Percentiles rank a stretch among this genome's conserved stretches.
These are phyloP conservation scores for Calonectria multiphialidica DNA, from an alignment of 2,329 filamentous ascomycete genomes.

Conservation along the genomic window DNA sequence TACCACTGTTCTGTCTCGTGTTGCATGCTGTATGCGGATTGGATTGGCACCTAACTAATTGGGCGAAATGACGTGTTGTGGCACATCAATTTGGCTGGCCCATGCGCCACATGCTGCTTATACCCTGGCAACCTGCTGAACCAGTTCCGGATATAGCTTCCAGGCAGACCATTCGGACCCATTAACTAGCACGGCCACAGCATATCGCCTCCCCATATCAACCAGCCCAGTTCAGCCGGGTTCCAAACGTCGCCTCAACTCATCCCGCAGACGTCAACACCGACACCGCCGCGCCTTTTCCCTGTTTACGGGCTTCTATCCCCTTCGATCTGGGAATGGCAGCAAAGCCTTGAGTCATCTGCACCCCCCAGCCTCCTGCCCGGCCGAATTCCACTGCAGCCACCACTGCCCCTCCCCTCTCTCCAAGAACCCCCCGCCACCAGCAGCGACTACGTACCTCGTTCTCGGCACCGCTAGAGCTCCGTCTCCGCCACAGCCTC, in stretches of 20 bases:
- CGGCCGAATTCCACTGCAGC: not conserved
- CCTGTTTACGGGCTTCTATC: conserved; percentile 6
- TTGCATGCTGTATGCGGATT: too few relatives aligned
- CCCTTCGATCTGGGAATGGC: not conserved
- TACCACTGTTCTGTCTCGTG: too few relatives aligned
- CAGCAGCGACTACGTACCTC: conserved; percentile 24
- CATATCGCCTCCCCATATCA: not conserved
- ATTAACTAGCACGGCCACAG: conserved; percentile 12
- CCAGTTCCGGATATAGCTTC: conserved; percentile 8
- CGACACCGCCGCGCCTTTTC: conserved; percentile 5
- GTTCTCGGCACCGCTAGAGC: conserved; percentile 14
- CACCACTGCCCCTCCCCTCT: conserved; percentile 10
- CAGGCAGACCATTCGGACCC: not conserved
- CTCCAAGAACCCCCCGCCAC: conserved; percentile 12
- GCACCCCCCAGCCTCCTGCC: not conserved
- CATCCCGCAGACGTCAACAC: conserved; percentile 10
- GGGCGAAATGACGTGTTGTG: not conserved
- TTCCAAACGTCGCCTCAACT: conserved; percentile 19
- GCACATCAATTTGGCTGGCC: not conserved
- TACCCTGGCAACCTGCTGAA: not conserved
- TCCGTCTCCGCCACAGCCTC: conserved; percentile 25
- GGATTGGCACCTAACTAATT: not conserved
- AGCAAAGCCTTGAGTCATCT: not conserved
- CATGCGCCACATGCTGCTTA: conserved; percentile 9
- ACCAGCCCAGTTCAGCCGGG: conserved; percentile 14